Percentiles rank a stretch among this genome's conserved stretches.
Evolutionary conservation across 805 yeast genomes (phyloP).

Genomic region (Yamadazyma philogaea): DNA sequence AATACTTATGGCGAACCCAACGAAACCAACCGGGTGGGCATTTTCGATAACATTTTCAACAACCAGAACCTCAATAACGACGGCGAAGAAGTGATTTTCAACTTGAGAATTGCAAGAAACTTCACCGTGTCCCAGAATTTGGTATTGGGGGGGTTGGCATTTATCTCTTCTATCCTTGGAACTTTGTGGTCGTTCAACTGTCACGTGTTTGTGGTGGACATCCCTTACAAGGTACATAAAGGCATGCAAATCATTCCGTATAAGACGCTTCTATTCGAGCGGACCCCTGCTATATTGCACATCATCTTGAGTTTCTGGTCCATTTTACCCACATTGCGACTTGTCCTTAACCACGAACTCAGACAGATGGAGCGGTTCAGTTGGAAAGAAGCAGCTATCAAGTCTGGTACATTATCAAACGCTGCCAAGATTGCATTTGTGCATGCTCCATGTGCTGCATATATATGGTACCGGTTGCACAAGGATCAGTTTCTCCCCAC

Average conservation of each 20-base stretch:
- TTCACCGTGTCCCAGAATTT: constrained; percentile 1
- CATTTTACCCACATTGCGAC: constrained; percentile 1
- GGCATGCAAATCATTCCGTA: neutral
- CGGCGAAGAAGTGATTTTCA: neutral
- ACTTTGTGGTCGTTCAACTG: constrained; percentile 19
- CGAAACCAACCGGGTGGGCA: neutral
- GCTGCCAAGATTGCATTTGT: neutral
- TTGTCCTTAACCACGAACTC: neutral
- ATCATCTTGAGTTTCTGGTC: constrained; percentile 8
- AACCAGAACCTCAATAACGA: constrained; percentile 1
- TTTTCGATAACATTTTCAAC: constrained; percentile 1
- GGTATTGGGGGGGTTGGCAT: neutral
- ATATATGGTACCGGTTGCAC: neutral
- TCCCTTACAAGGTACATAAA: constrained; percentile 16
- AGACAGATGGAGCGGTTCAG: constrained; percentile 8
- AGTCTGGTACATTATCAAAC: neutral
- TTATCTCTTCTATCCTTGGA: constrained; percentile 1
- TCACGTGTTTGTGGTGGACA: constrained; percentile 21
- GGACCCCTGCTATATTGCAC: constrained; percentile 4
- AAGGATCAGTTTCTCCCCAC: neutral
- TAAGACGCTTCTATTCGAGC: neutral
- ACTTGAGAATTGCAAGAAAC: neutral
- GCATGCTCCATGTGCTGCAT: neutral
- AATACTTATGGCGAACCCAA: neutral
- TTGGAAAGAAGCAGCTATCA: constrained; percentile 3